A percentile compares a stretch with the other conserved stretches of the same genome.
These are phyloP conservation scores for Penicillium freii DNA, from an alignment of 2,329 filamentous ascomycete species.

Conservation along the genomic window DNA sequence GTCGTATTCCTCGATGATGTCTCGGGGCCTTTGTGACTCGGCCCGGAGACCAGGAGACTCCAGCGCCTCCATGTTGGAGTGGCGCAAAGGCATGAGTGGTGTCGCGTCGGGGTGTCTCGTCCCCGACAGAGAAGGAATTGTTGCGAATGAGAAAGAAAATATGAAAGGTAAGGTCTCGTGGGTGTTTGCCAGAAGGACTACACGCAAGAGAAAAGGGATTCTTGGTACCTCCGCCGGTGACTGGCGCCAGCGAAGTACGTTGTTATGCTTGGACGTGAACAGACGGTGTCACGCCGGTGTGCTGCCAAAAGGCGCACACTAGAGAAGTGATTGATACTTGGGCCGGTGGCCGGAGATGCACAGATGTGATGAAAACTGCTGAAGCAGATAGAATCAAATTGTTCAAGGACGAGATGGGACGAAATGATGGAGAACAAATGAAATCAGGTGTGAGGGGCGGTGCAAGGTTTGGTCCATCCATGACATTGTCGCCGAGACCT, in stretches of 20 bases:
- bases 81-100: background rate
- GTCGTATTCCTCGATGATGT: background rate
- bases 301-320: background rate
- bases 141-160: background rate
- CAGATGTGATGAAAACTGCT: background rate
- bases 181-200: background rate
- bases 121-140: background rate
- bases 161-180: background rate
- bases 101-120: background rate
- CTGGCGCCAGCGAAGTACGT: background rate
- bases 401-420: too few relatives aligned
- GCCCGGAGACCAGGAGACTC: background rate
- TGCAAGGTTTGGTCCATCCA: too few relatives aligned
- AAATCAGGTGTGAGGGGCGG: too few relatives aligned
- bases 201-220: background rate
- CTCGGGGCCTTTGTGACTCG: background rate
- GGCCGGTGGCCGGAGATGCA: background rate
- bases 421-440: too few relatives aligned
- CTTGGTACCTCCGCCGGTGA: background rate
- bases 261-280: background rate
- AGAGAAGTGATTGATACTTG: background rate
- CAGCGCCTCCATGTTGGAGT: background rate
- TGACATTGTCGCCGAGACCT: background rate
- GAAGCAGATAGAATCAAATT: background rate
- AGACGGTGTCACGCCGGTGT: background rate